A percentile compares a stretch with the other conserved stretches of the same genome.
Conservation (phyloP, 1,284 basidiomycete genomes). For the Coniferiporia sulphurascens region DNA sequence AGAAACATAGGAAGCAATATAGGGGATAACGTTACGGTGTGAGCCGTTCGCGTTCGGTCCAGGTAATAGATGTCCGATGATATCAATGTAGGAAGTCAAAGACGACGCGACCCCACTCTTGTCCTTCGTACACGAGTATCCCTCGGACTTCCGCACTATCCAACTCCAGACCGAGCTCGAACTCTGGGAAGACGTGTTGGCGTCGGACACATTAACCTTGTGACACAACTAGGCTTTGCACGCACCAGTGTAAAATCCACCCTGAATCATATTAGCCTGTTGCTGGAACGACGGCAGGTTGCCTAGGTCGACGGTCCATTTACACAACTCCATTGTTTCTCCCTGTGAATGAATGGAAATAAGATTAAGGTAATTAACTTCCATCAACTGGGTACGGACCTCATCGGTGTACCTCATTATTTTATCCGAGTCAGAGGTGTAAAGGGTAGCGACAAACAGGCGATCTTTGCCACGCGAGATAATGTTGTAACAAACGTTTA, state of each 20-base stretch:
- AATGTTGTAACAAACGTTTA: not conserved
- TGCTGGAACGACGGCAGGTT: conserved; percentile 71
- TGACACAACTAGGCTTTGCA: not conserved
- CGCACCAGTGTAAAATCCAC: conserved; percentile 75
- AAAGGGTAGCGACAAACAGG: conserved; percentile 72
- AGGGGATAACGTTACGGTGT: not conserved
- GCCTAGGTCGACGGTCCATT: conserved; percentile 80
- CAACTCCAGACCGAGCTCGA: conserved; percentile 74
- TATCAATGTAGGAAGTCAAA: conserved; percentile 44
- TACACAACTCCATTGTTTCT: conserved; percentile 69
- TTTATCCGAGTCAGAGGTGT: conserved; percentile 65
- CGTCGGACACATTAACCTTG: not conserved
- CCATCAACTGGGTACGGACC: conserved; percentile 29
- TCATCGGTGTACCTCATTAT: conserved; percentile 80
- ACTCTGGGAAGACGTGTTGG: conserved; percentile 44
- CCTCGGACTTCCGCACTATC: conserved; percentile 80
- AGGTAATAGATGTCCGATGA: conserved; percentile 45
- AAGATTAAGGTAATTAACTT: conserved; percentile 1
- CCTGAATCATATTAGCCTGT: conserved; percentile 46
- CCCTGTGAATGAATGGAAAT: conserved; percentile 35
- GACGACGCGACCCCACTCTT: conserved; percentile 69
- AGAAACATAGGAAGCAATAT: not conserved
- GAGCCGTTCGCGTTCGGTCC: conserved; percentile 24
- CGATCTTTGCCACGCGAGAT: conserved; percentile 45
- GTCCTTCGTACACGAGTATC: conserved; percentile 62